Evolutionary conservation across 1,284 basidiomycete species (phyloP), one percentile per base, ranked within the genome.

Genomic region (Trichosporon coremiiforme): DNA sequence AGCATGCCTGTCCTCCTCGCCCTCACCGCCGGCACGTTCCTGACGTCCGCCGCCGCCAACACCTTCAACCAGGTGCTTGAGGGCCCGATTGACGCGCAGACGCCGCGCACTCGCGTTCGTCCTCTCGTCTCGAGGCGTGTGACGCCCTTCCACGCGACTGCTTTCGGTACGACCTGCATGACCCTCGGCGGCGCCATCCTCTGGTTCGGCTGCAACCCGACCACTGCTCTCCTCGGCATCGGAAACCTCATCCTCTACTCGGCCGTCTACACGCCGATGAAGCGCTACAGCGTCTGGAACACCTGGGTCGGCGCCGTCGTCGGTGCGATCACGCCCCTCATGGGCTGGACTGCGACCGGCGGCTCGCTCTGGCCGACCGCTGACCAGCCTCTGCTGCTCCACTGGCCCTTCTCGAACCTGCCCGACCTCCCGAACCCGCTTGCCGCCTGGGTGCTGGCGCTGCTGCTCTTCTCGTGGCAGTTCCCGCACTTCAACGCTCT

Each of bases 401-500:
- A 71, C 71, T 77, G 68, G 66, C 79, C 75, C n/a, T 73, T 73
- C n/a, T 72, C 25, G 65, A 55, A 64, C 55, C 65, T 64, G 33
- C 60, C 75, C 20, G 60, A 73, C 41, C 67, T 74, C 5, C 80
- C 82, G 77, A 94, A 92, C 78, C 90, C 92, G 1, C 87, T 95
- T 53, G 89, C 90, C 0, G 89, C 92, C 0, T 83, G 91, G 68
- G 88, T 90, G 1, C 85, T 97, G 2, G 93, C 91, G 83, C 85
- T 89, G 79, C 83, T 98, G 65, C 88, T 98, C 13, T 99, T 91
- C 84, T 92, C 91, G 70, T 99, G 97, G 97, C 97, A 99, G 80
- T 99, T 99, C 83, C 96, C 97, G 20, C 97, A 99, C 83, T 99
- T 99, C 85, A 98, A 97, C 84, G 85, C 94, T 1, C 87, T 99